A percentile compares a stretch with the other conserved stretches of the same genome.
Evolutionary conservation across 2,329 filamentous ascomycete species (phyloP).

Genomic region (Colletotrichum magnum): DNA sequence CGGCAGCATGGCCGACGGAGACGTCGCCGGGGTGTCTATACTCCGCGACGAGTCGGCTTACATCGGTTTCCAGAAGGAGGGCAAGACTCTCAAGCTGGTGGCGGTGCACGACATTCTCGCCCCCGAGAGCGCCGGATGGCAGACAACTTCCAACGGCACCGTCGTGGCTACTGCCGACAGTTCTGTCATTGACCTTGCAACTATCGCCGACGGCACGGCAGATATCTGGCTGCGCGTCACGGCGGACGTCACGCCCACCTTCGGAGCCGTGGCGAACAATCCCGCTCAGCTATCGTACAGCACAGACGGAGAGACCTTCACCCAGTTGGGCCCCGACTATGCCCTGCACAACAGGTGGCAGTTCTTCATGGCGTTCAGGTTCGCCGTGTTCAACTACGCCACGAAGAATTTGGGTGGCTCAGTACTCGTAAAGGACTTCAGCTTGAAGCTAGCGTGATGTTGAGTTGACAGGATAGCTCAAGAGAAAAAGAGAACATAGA

Average conservation of each 20-base stretch:
- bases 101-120: conserved; percentile 49
- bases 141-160: conserved; percentile 48
- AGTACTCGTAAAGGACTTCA: conserved; percentile 28
- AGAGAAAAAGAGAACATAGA: too few species aligned
- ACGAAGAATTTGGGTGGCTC: conserved; percentile 50
- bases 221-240: conserved; percentile 45
- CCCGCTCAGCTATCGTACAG: conserved; percentile 54
- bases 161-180: conserved; percentile 37
- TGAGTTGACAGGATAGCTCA: too few species aligned
- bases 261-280: conserved; percentile 24
- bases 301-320: conserved; percentile 56
- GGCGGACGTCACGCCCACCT: conserved; percentile 43
- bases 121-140: conserved; percentile 48
- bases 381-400: conserved; percentile 64
- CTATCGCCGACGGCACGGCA: conserved; percentile 1
- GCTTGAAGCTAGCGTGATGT: neutral
- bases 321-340: conserved; percentile 51
- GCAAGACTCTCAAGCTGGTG: conserved; percentile 46
- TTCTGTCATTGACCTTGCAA: conserved; percentile 1
- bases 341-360: conserved; percentile 57
- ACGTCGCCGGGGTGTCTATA: conserved; percentile 64
- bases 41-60: conserved; percentile 68
- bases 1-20: conserved; percentile 62
- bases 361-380: conserved; percentile 65
- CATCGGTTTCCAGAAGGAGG: conserved; percentile 59